phyloP scores from a whole-genome alignment of 805 yeast species.

The Candida peoriensis region DNA sequence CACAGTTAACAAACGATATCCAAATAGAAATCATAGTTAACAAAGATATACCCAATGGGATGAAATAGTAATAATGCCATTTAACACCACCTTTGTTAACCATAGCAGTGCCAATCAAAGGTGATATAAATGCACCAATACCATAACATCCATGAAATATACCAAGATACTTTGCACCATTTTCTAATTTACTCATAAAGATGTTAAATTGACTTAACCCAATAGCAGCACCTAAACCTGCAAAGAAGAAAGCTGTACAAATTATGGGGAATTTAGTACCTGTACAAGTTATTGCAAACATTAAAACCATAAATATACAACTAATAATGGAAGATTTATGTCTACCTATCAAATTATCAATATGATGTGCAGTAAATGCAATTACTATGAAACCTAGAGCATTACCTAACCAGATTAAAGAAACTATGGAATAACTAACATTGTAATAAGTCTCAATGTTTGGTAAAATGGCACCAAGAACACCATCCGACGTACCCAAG shows the following conservation, averaged over 20 bases:
- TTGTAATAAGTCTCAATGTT: constrained; percentile 43
- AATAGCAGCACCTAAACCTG: constrained; percentile 51
- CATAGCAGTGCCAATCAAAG: constrained; percentile 52
- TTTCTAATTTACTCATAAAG: constrained; percentile 39
- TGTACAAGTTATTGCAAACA: constrained; percentile 41
- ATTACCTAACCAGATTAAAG: constrained; percentile 52
- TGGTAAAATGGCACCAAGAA: constrained; percentile 55
- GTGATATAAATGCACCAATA: constrained; percentile 57
- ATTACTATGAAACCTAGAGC: constrained; percentile 48
- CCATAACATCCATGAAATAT: constrained; percentile 59
- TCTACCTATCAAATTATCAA: constrained; percentile 38
- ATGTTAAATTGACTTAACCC: constrained; percentile 47
- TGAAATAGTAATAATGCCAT: constrained; percentile 49
- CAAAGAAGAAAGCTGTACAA: constrained; percentile 46
- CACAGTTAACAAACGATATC: constrained; percentile 41
- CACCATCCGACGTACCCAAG: constrained; percentile 47
- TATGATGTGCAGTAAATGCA: constrained; percentile 41
- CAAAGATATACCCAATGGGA: constrained; percentile 40
- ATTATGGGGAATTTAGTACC: constrained; percentile 45
- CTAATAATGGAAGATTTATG: constrained; percentile 35
- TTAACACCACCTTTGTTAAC: constrained; percentile 38
- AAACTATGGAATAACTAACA: constrained; percentile 47
- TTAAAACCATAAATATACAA: constrained; percentile 28
- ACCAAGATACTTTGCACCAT: constrained; percentile 45
- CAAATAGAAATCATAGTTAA: constrained; percentile 29